Evolutionary conservation across 2,329 filamentous ascomycete species (phyloP), one percentile per base, ranked within the genome.

Genomic region (Ceratocystis cubensis): DNA sequence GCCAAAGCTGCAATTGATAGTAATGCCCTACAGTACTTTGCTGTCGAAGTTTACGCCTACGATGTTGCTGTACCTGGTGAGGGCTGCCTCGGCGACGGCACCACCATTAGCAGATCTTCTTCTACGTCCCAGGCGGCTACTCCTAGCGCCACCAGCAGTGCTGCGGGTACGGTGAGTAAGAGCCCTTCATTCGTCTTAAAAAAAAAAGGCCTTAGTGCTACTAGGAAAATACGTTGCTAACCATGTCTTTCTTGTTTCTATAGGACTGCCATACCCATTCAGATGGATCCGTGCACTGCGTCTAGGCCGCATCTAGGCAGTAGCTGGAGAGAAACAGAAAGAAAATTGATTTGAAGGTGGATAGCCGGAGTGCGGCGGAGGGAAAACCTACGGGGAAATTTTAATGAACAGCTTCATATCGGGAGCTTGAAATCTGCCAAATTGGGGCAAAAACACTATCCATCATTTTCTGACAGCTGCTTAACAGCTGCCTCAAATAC

Each of bases 1-100:
- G 74, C 77, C 3, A 78, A 79, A 30, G 76, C 80, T 2, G 80
- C 77, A 2, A 76, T 79, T 33, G 85, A 89, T 74, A 85, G 81
- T 41, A 80, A 87, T 69, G 79, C 81, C 0, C 76, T 89, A 53
- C 84, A 87, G 74, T 87, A 85, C 73, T 89, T 89, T 72, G 86
- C 87, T 3, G 79, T 87, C 5, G 84, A 88, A 67, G 84, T 78
- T 0, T 89, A 86, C 73, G 85, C 85, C 0, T 84, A 81, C 69
- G 85, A 88, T 68, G 79, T 88, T 70, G 82, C 82, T 6, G 76
- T 83, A 4, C 85, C 85, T 0, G 85, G 85, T 0, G 78, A 80
- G 33, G 86, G 86, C 0, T 88, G 86, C 72, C 73, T 80, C 0
- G 84, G 85, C 2, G 76, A 76, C 69, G 50, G 65, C 20, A 59